Conservation (phyloP, 2,329 filamentous ascomycete species). For the Xylaria sp. region DNA sequence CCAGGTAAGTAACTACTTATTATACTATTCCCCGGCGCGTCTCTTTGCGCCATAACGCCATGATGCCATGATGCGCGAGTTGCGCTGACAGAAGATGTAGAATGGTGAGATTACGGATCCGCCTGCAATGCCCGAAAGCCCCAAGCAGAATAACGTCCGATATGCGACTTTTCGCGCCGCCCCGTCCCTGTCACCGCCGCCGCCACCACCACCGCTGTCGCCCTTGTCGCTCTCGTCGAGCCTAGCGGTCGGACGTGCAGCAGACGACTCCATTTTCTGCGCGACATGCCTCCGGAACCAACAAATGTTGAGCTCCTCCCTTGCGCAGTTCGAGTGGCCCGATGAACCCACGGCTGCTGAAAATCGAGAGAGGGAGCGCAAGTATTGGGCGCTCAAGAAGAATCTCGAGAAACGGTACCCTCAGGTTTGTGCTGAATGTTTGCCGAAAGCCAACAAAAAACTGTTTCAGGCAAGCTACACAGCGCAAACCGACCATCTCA, state of each 20-base stretch:
- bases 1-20: conserved; percentile 66
- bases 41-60: conserved; percentile 18
- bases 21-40: not conserved
- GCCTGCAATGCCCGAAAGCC: conserved; percentile 69
- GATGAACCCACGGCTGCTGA: conserved; percentile 72
- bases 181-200: conserved; percentile 43
- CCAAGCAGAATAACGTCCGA: conserved; percentile 55
- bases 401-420: conserved; percentile 86
- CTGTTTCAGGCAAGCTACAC: conserved; percentile 80
- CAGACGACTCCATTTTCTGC: conserved; percentile 69
- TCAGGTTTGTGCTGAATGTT: conserved; percentile 85
- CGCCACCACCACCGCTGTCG: conserved; percentile 45
- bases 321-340: conserved; percentile 83
- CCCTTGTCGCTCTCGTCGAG: conserved; percentile 26
- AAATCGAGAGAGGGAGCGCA: conserved; percentile 74
- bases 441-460: conserved; percentile 75
- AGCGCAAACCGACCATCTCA: conserved; percentile 83
- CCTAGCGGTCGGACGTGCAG: conserved; percentile 50
- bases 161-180: conserved; percentile 59
- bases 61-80: conserved; percentile 8
- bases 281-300: conserved; percentile 88
- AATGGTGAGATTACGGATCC: conserved; percentile 92
- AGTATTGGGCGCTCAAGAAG: conserved; percentile 75
- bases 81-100: conserved; percentile 58
- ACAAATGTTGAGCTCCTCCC: conserved; percentile 76